phyloP scores from a whole-genome alignment of 176 grass and related monocot species.

The Musa beccarii region DNA sequence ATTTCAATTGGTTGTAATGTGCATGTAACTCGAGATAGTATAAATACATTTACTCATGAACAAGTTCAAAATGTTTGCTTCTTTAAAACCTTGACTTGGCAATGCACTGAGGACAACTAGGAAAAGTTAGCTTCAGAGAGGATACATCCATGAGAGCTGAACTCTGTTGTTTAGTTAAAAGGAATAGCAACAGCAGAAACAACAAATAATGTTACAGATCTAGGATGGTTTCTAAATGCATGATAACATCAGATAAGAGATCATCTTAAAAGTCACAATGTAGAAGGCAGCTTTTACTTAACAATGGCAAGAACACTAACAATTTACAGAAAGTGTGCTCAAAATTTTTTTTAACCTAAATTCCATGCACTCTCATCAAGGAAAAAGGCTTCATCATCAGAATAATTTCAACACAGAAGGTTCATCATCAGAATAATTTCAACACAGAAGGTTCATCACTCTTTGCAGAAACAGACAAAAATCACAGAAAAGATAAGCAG shows the following conservation, averaged over 20 bases:
- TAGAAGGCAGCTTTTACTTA: neutral
- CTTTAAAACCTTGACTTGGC: neutral
- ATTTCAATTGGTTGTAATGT: neutral
- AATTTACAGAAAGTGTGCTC: neutral
- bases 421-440: neutral
- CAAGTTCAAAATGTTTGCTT: neutral
- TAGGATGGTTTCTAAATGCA: neutral
- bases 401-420: neutral
- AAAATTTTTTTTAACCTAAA: neutral
- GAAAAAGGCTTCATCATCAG: neutral
- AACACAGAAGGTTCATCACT: neutral
- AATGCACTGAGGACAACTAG: neutral
- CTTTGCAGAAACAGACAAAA: neutral
- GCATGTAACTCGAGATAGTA: neutral
- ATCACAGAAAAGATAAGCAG: neutral
- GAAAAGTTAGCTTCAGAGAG: neutral
- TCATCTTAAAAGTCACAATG: neutral
- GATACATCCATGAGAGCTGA: neutral
- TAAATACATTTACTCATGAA: neutral
- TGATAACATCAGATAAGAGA: neutral
- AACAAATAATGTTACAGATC: neutral
- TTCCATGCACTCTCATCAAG: neutral
- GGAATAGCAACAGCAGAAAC: neutral
- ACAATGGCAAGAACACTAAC: neutral
- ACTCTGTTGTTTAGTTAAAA: neutral